Evolutionary conservation across 805 yeast genomes (phyloP).

Genomic region (Kluyveromyces wickerhamii): DNA sequence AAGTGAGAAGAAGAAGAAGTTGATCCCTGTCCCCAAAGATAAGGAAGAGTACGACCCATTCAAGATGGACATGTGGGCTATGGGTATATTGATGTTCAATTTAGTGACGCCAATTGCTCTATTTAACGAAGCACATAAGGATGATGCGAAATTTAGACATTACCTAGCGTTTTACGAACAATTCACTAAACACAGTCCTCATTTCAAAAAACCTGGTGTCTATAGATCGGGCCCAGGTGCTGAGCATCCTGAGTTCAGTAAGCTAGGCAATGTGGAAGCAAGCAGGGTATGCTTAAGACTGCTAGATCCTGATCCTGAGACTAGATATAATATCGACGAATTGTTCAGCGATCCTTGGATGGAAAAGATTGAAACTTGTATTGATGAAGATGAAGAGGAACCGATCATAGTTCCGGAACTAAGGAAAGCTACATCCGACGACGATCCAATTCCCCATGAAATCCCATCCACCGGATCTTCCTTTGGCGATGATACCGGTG

Average conservation of each 20-base stretch:
- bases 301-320: constrained; percentile 51
- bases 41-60: constrained; percentile 49
- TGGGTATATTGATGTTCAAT: constrained; percentile 61
- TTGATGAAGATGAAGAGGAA: constrained; percentile 18
- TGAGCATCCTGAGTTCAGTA: constrained; percentile 63
- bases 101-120: constrained; percentile 53
- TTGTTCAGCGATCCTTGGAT: constrained; percentile 63
- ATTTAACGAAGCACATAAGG: constrained; percentile 41
- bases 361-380: constrained; percentile 48
- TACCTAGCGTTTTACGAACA: constrained; percentile 42
- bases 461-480: constrained; percentile 8
- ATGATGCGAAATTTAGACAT: constrained; percentile 48
- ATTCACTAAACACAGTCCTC: constrained; percentile 34
- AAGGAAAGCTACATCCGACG: constrained; percentile 16
- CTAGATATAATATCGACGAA: constrained; percentile 47
- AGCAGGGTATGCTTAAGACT: constrained; percentile 69
- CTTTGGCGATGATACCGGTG: constrained; percentile 9
- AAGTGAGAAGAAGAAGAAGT: constrained; percentile 30
- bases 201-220: constrained; percentile 38
- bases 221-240: constrained; percentile 57
- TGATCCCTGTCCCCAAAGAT: constrained; percentile 25
- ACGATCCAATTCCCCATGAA: constrained; percentile 3
- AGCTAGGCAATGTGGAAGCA: constrained; percentile 48
- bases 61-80: constrained; percentile 63
- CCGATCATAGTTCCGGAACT: constrained; percentile 19